These are phyloP conservation scores for Rubroboletus satanas DNA, from an alignment of 768 basidiomycete genomes.

Conservation along the genomic window DNA sequence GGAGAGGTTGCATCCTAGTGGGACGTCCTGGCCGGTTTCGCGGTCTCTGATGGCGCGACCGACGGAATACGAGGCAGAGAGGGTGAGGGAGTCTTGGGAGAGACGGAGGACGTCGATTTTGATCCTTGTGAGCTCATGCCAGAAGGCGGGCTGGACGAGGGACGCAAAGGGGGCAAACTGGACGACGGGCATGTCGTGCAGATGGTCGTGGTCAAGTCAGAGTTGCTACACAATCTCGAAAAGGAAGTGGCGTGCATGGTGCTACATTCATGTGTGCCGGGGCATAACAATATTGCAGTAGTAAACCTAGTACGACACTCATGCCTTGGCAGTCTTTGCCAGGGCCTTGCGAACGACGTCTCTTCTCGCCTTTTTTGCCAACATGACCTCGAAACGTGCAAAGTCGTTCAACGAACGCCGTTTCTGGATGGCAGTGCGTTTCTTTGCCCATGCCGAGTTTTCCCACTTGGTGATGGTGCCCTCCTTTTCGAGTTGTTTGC, in stretches of 20 bases:
- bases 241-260: not conserved
- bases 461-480: conserved; percentile 85
- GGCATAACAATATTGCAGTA: not conserved
- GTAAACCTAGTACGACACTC: conserved; percentile 1
- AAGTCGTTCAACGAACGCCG: conserved; percentile 85
- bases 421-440: conserved; percentile 67
- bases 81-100: conserved; percentile 62
- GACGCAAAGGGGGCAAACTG: conserved; percentile 90
- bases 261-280: conserved; percentile 5
- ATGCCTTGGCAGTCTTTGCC: conserved; percentile 41
- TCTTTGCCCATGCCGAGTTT: conserved; percentile 83
- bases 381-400: conserved; percentile 82
- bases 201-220: not conserved
- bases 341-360: conserved; percentile 73
- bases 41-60: conserved; percentile 74
- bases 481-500: conserved; percentile 86
- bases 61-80: conserved; percentile 64
- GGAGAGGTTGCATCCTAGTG: conserved; percentile 62
- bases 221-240: conserved; percentile 7
- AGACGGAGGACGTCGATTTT: conserved; percentile 91
- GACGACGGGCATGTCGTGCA: conserved; percentile 49
- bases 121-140: conserved; percentile 82
- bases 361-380: conserved; percentile 84
- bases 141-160: conserved; percentile 85
- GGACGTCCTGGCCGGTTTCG: conserved; percentile 69